Evolutionary conservation across 2,329 filamentous ascomycete genomes (phyloP), one percentile per base, ranked within the genome.

Genomic region (Aspergillus latus): DNA sequence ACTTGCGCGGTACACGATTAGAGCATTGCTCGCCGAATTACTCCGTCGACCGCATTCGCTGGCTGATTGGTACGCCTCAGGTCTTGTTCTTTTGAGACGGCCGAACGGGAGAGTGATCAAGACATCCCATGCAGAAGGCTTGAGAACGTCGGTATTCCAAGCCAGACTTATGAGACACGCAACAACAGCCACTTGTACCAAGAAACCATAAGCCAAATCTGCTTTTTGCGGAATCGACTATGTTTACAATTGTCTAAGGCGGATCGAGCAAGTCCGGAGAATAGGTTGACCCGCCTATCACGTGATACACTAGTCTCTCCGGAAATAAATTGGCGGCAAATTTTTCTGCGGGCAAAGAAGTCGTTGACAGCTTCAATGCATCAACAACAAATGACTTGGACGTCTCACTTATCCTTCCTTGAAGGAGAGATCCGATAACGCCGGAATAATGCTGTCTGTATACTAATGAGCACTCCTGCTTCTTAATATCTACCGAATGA

Each of bases 301-400:
- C 66, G 61, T 68, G 65, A 0, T 37, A 29, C 64, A 52, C 65
- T 65, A 66, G 52, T 47, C 36, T 36, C 52, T 16, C 55, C 46
- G 34, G 30, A 54, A 62, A 21, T 63, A 64, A 66, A 65, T 56
- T 55, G 50, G 26, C 51, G 21, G 48, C 58, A 47, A 57, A 56
- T 49, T 61, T 60, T 59, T 53, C 47, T 26, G 32, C 21, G n/a
- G 30, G 16, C 49, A 29, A 46, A 43, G 36, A 40, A 52, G 39
- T 37, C 52, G 37, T 44, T 54, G 46, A 58, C 44, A 46, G 15
- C 44, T 36, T 32, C 29, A 54, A 39, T 36, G 21, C 40, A 36
- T 32, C 26, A 10, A 32, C 16, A 21, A 32, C n/a, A 3, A 34
- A 13, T 13, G 10, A 13, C 15, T 47, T 42, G n/a, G 21, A 34